phyloP scores from a whole-genome alignment of 768 basidiomycete genomes.

The Hebeloma cylindrosporum region DNA sequence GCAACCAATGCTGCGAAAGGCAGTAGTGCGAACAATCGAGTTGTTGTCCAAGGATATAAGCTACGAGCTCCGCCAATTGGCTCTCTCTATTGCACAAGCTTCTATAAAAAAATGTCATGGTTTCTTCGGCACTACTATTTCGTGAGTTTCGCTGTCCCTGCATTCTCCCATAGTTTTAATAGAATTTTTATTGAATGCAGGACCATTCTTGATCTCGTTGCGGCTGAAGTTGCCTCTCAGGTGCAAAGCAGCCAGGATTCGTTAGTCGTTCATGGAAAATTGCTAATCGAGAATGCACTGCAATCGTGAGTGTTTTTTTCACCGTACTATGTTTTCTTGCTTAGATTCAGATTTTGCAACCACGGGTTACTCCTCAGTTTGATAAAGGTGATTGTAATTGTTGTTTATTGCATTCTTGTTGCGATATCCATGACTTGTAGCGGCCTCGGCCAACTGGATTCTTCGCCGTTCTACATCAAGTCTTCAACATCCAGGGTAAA shows the following conservation, averaged over 20 bases:
- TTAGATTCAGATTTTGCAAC: slow-evolving; percentile 47
- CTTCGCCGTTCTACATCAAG: slow-evolving; percentile 53
- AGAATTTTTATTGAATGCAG: slow-evolving; percentile 29
- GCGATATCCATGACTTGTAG: slow-evolving; percentile 28
- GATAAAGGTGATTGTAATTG: slow-evolving; percentile 46
- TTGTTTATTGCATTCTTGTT: slow-evolving; percentile 1
- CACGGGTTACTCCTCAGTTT: slow-evolving; percentile 58
- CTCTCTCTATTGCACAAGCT: slow-evolving; percentile 58
- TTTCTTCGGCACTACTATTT: slow-evolving; percentile 51
- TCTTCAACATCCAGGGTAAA: slow-evolving; percentile 39
- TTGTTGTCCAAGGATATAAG: slow-evolving; percentile 53
- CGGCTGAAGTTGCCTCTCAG: slow-evolving; percentile 47
- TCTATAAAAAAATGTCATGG: slow-evolving; percentile 62
- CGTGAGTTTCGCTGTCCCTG: slow-evolving; percentile 36
- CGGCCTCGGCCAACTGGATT: slow-evolving; percentile 46
- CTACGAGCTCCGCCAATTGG: slow-evolving; percentile 67
- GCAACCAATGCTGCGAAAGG: slow-evolving; percentile 50
- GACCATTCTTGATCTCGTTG: slow-evolving; percentile 51
- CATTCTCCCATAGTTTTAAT: not conserved
- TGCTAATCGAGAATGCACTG: slow-evolving; percentile 54
- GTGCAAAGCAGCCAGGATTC: slow-evolving; percentile 54
- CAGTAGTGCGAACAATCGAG: slow-evolving; percentile 52
- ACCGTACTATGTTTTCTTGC: not conserved
- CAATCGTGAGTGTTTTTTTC: slow-evolving; percentile 38
- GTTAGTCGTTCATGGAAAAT: slow-evolving; percentile 54